Conservation (phyloP, 169 alveolate genomes). For the Besnoitia besnoiti region DNA sequence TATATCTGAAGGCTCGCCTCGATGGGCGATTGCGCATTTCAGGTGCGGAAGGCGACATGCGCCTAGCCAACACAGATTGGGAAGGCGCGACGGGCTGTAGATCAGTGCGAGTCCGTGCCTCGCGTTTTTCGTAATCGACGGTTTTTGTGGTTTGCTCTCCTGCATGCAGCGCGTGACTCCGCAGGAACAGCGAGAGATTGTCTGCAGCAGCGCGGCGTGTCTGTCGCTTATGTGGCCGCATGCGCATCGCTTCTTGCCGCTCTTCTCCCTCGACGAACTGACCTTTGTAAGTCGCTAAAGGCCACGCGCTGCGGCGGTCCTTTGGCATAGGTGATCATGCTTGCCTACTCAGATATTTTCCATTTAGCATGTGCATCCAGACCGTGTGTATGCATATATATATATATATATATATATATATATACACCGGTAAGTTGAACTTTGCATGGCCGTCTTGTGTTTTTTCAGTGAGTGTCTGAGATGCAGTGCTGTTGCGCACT, state of each 20-base stretch:
- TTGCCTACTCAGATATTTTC: no score
- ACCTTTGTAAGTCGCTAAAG: background rate
- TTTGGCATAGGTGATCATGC: no score
- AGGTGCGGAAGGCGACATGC: background rate
- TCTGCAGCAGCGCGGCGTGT: background rate
- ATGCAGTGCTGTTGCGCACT: no score
- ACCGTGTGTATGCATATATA: no score
- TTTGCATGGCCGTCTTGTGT: no score
- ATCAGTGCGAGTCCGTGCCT: background rate
- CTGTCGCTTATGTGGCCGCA: background rate
- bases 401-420: constrained; percentile 2
- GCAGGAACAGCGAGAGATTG: background rate
- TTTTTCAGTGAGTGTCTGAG: no score
- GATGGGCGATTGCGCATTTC: no score
- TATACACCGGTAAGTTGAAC: background rate
- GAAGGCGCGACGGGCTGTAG: background rate
- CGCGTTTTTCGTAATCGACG: background rate
- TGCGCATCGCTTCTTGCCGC: background rate
- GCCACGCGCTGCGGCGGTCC: no score
- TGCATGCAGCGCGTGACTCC: background rate
- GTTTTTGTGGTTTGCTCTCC: background rate
- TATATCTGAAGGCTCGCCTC: no score
- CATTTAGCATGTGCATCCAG: no score
- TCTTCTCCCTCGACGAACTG: background rate
- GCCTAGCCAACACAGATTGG: background rate